These are phyloP conservation scores for Cymbopogon flexuosus DNA, from an alignment of 202 grass and related monocot species.

Conservation along the genomic window DNA sequence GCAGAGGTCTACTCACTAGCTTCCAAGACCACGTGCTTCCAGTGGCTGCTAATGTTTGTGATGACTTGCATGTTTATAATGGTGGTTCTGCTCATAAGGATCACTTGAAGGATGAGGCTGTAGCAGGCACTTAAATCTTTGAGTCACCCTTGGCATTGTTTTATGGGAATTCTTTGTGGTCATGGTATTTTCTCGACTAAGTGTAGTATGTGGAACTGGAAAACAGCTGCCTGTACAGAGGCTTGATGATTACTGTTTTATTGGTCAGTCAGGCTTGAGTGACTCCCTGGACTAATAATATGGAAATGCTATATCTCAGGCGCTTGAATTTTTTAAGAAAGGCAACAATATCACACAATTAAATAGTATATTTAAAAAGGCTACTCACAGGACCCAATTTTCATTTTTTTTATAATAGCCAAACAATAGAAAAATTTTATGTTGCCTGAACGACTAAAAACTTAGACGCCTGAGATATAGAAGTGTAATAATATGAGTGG, in stretches of 20 bases:
- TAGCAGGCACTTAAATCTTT: background rate
- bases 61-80: constrained; percentile 79
- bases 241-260: background rate
- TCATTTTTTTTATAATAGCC: background rate
- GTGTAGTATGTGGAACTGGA: background rate
- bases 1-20: constrained; percentile 57
- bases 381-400: background rate
- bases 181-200: background rate
- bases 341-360: background rate
- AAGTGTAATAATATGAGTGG: no score
- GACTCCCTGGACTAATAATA: background rate
- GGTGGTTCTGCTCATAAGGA: constrained; percentile 79
- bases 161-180: background rate
- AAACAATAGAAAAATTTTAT: no score
- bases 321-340: background rate
- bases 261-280: background rate
- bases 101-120: constrained; percentile 42
- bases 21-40: constrained; percentile 81
- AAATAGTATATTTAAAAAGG: background rate
- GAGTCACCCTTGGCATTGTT: background rate
- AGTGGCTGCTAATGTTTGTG: constrained; percentile 73
- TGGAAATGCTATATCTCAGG: no score
- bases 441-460: no score
- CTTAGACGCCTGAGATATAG: no score
- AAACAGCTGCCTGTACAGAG: background rate